Conservation (phyloP, 1,284 basidiomycete genomes). For the Schizophyllum commune region DNA sequence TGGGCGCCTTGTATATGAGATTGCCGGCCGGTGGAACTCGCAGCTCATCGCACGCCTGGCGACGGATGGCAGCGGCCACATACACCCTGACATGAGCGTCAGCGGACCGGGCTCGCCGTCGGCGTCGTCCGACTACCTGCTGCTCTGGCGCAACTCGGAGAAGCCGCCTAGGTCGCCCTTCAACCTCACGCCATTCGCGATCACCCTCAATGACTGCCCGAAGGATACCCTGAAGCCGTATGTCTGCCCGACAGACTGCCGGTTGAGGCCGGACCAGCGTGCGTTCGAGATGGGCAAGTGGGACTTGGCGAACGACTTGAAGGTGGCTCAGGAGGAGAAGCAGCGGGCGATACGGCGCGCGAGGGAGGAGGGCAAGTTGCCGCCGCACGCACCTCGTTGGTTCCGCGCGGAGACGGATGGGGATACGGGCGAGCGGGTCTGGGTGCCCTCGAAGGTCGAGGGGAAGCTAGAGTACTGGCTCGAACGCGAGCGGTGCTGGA, state of each 20-base stretch:
- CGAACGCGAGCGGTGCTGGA: conserved; percentile 66
- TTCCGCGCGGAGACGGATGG: conserved; percentile 70
- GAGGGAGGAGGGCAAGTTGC: conserved; percentile 70
- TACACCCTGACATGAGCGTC: conserved; percentile 70
- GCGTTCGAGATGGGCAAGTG: conserved; percentile 94
- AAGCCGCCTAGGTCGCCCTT: conserved; percentile 78
- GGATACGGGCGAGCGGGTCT: conserved; percentile 83
- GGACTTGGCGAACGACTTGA: conserved; percentile 85
- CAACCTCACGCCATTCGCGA: conserved; percentile 93
- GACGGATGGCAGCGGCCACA: conserved; percentile 45
- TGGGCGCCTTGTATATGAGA: conserved; percentile 76
- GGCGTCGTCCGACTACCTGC: conserved; percentile 56
- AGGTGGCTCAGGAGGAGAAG: conserved; percentile 81
- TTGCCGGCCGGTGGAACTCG: conserved; percentile 93
- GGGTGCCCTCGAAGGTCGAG: conserved; percentile 58
- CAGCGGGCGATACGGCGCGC: conserved; percentile 75
- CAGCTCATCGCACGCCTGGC: conserved; percentile 87
- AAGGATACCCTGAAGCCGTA: conserved; percentile 60
- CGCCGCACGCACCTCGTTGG: conserved; percentile 80
- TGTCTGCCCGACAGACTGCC: conserved; percentile 89
- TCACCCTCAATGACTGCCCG: conserved; percentile 84
- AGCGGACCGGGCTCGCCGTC: conserved; percentile 39
- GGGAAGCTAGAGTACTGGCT: conserved; percentile 76
- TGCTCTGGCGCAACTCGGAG: conserved; percentile 91
- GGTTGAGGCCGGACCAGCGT: conserved; percentile 87